Base-by-base conservation (phyloP, 208 protist genomes). In the Leptomonas pyrrhocoris region DNA sequence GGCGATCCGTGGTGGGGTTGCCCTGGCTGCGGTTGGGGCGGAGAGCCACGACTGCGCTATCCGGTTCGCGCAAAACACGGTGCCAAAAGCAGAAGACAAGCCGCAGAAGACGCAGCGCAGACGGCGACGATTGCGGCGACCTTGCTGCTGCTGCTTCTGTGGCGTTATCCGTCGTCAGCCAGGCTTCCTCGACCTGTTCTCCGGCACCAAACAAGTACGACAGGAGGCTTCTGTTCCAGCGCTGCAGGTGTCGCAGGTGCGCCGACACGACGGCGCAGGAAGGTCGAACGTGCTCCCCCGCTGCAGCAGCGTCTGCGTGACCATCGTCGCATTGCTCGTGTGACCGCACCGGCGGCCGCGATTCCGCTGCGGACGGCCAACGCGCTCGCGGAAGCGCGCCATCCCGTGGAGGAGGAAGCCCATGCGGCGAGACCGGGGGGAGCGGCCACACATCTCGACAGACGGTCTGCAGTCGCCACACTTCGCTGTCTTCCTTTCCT, bases 81-180 rank as follows among this genome's bases (percentile, higher is more conserved):
- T 63, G 70, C 70, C 70, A 75, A 43, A 61, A 75, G 0, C 30
- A 34, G 25, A 75, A 75, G 23, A 75, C 19, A 0, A 75, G n/a
- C 15, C 30, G 60, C 18, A 75, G 45, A 30, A 75, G 51, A 9
- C 50, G 45, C 45, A 68, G 58, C 1, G 53, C 43, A 2, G 43
- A 67, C 12, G 38, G 62, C 30, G 25, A 31, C 1, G 19, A 15
- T 15, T 25, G 21, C 25, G 27, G 15, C 15, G 60, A 48, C 30
- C 3, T 19, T 30, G 27, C 0, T 9, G 23, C n/a, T 18, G 12
- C 18, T 45, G 38, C 43, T 27, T 4, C 58, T 64, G 15, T 40
- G 48, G 43, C 42, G 16, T 2, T 27, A 28, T 45, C 56, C 9
- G 38, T 1, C n/a, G 34, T 0, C 15, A 5, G 27, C 54, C 18